Evolutionary conservation across 1,284 basidiomycete genomes (phyloP), one percentile per base, ranked within the genome.

Genomic region (Trametes versicolor): DNA sequence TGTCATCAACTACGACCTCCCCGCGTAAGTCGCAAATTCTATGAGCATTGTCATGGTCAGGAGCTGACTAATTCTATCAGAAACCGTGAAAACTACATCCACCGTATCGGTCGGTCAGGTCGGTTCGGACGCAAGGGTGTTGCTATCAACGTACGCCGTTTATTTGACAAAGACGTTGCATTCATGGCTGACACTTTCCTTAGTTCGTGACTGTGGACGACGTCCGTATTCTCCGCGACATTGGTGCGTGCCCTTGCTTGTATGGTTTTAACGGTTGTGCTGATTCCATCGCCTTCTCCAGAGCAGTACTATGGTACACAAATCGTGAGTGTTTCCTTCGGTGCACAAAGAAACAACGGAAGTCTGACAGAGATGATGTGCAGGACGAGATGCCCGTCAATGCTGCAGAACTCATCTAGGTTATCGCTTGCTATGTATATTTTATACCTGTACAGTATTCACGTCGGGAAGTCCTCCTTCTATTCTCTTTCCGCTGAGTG

Each of bases 41-140:
- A 17, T 36, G 27, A 4, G n/a, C 19, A n/a, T 21, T n/a, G 21
- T 2, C 37, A 3, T 2, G 3, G 10, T 19, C 15, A 4, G 27
- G 21, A 21, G 21, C 21, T 37, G 21, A 39, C 4, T 12, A 37
- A 43, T 43, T 2, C 15, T 43, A 39, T 45, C 70, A 94, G 92
- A 69, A 96, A 96, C 79, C 95, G 96, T 86, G 97, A 99, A 84
- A 98, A 98, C 80, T 99, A 99, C 82, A 97, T 99, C 71, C 97
- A 99, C 82, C 91, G 97, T 73, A 98, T 98, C 74, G 97, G 97
- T 79, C 91, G 96, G 64, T 95, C 94, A 60, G 97, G 97, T 73
- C 93, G 97, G 63, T 98, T 98, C 78, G 96, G 96, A 70, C 86
- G 96, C 70, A 97, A 97, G 80, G 96, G 96, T 83, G 96, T 94